These are phyloP conservation scores for Misopates orontium DNA, from an alignment of 257 asterid genomes.

Conservation along the genomic window DNA sequence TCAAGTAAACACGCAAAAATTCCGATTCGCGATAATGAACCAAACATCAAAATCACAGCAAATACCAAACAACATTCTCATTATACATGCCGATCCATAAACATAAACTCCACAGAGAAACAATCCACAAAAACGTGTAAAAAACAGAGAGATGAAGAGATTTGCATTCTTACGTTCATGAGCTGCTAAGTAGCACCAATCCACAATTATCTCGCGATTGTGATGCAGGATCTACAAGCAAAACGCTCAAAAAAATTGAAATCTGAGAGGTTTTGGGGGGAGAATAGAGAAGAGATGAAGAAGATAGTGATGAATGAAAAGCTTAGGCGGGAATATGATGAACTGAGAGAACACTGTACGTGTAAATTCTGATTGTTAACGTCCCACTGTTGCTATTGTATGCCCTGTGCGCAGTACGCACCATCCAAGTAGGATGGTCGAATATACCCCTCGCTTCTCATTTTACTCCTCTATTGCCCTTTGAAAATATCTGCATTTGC, in stretches of 20 bases:
- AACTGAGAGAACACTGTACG: too few species aligned
- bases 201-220: conserved; percentile 21
- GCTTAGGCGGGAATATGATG: conserved; percentile 38
- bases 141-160: conserved; percentile 14
- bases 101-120: not conserved
- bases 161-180: conserved; percentile 32
- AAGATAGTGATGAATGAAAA: conserved; percentile 10
- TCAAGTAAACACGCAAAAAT: conserved; percentile 15
- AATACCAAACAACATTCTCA: not conserved
- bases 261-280: not conserved
- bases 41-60: conserved; percentile 11
- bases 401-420: conserved; percentile 32
- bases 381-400: conserved; percentile 13
- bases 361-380: conserved; percentile 10
- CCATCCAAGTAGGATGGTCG: not conserved
- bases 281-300: conserved; percentile 10
- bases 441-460: conserved; percentile 9
- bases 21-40: conserved; percentile 16
- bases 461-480: too few species aligned
- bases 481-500: too few species aligned
- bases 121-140: conserved; percentile 8
- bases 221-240: conserved; percentile 5
- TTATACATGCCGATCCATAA: conserved; percentile 8
- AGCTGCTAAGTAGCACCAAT: conserved; percentile 15
- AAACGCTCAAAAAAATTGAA: not conserved